A percentile compares a stretch with the other conserved stretches of the same genome.
phyloP scores from a whole-genome alignment of 345 rosid species.

The Schrenkiella parvula region DNA sequence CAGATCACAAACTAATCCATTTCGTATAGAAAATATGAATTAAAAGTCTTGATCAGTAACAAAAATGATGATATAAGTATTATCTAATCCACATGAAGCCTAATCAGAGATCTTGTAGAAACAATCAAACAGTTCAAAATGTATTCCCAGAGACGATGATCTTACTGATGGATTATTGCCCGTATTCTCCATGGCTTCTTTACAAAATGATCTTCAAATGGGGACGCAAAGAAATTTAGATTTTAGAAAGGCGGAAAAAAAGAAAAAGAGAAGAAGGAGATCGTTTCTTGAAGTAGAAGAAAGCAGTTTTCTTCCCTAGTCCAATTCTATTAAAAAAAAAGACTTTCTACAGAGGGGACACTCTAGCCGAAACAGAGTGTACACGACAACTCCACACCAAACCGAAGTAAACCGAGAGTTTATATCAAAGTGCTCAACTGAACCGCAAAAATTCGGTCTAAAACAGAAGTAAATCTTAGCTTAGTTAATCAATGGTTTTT shows the following conservation, averaged over 20 bases:
- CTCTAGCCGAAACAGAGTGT: background rate
- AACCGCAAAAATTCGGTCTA: background rate
- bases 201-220: background rate
- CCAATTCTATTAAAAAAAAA: background rate
- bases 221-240: background rate
- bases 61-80: background rate
- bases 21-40: background rate
- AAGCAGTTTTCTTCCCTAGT: background rate
- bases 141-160: background rate
- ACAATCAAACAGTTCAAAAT: background rate
- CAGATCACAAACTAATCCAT: background rate
- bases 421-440: background rate
- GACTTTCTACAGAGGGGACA: background rate
- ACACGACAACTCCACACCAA: background rate
- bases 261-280: background rate
- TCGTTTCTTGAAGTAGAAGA: conserved; percentile 20
- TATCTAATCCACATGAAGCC: background rate
- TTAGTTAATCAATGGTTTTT: background rate
- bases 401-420: conserved; percentile 11
- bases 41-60: background rate
- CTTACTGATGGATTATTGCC: conserved; percentile 5
- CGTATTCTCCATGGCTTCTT: background rate
- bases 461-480: background rate
- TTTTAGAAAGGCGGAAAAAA: background rate
- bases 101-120: background rate